Conservation (phyloP, 352 stramenopile species). For the Phytophthora brassicae region DNA sequence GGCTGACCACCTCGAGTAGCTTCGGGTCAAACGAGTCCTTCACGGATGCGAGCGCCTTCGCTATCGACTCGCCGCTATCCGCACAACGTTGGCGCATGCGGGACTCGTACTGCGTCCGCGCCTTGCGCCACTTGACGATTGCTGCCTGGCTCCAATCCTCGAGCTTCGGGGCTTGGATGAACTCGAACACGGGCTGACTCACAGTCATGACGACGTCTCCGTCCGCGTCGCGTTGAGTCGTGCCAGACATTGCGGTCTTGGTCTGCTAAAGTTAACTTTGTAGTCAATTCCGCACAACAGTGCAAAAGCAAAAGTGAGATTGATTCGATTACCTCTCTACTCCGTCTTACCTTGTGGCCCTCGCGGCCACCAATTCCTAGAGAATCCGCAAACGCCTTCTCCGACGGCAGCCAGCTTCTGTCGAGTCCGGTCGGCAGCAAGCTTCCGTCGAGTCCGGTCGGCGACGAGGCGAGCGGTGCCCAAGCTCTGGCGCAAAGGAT, state of each 20-base stretch:
- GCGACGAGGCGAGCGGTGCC: no score
- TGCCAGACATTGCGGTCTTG: conserved; percentile 7
- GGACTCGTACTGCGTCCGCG: conserved; percentile 9
- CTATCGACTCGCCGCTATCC: conserved; percentile 13
- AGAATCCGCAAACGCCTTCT: no score
- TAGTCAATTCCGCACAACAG: conserved; percentile 8
- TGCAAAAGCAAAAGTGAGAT: conserved; percentile 15
- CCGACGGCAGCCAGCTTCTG: no score
- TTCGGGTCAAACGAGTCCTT: conserved; percentile 16
- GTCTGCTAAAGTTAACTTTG: conserved; percentile 12
- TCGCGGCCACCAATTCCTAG: no score
- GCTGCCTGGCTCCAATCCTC: conserved; percentile 8
- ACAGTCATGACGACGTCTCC: conserved; percentile 21
- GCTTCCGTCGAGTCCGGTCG: no score
- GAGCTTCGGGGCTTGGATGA: conserved; percentile 14
- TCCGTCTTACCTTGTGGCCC: no score
- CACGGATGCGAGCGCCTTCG: conserved; percentile 4
- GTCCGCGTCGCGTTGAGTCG: conserved; percentile 6
- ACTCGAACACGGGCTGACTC: conserved; percentile 14
- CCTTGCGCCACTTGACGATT: conserved; percentile 22
- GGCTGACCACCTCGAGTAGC: conserved; percentile 11
- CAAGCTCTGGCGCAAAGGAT: no score
- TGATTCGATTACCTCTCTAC: neutral
- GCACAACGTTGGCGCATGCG: conserved; percentile 16
- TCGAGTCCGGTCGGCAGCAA: no score